These are phyloP conservation scores for Citrus glauca DNA, from an alignment of 345 rosid species.

Conservation along the genomic window DNA sequence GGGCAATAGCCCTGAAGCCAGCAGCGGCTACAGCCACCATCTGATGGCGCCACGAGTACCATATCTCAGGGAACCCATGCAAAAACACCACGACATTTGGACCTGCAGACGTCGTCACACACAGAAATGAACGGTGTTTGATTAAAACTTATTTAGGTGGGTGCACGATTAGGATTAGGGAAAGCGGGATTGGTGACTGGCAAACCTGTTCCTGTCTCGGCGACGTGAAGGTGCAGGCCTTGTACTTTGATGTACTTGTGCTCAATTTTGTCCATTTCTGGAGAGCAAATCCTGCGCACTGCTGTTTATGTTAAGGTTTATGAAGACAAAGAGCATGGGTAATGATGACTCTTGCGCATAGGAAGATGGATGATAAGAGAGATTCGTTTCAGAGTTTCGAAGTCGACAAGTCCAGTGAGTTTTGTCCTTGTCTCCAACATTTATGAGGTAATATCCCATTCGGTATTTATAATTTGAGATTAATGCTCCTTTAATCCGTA, in stretches of 20 bases:
- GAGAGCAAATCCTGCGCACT: not conserved
- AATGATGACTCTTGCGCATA: too few relatives aligned
- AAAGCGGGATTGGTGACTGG: not conserved
- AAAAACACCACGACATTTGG: slow-evolving; percentile 40
- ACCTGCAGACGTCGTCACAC: slow-evolving; percentile 11
- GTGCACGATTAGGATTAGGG: not conserved
- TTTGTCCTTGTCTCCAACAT: too few relatives aligned
- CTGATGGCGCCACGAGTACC: slow-evolving; percentile 68
- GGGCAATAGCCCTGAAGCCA: slow-evolving; percentile 48
- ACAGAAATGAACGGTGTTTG: not conserved
- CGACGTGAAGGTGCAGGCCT: slow-evolving; percentile 43
- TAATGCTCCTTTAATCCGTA: too few relatives aligned
- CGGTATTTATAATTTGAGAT: too few relatives aligned
- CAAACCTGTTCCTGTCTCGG: slow-evolving; percentile 41
- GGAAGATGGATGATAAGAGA: too few relatives aligned
- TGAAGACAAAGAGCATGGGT: too few relatives aligned
- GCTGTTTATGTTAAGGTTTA: too few relatives aligned
- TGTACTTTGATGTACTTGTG: slow-evolving; percentile 30
- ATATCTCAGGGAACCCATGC: slow-evolving; percentile 67
- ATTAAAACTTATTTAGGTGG: not conserved
- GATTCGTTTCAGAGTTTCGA: too few relatives aligned
- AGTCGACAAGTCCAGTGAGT: too few relatives aligned
- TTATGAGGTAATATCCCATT: too few relatives aligned
- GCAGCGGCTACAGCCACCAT: slow-evolving; percentile 41
- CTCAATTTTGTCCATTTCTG: slow-evolving; percentile 37